These are phyloP conservation scores for Neurospora sp. DNA, from an alignment of 495 filamentous ascomycete species.

Conservation along the genomic window DNA sequence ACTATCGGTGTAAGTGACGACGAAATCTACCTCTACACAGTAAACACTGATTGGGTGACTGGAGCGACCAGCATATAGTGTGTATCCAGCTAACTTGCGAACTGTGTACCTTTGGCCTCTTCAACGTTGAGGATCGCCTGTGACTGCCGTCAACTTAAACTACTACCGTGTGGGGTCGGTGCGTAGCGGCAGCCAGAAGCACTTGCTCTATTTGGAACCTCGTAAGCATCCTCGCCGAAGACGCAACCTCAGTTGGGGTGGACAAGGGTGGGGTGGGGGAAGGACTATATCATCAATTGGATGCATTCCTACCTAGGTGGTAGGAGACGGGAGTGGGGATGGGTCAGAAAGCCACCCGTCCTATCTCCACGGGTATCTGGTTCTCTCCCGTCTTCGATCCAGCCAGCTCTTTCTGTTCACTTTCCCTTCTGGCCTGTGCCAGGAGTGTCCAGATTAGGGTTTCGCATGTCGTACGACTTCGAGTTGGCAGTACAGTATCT, in stretches of 20 bases:
- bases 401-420: not conserved
- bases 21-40: too few species aligned
- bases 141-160: conserved; percentile 16
- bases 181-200: not conserved
- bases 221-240: conserved; percentile 11
- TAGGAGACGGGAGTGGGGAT: too few species aligned
- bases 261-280: not conserved
- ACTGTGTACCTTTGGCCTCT: not conserved
- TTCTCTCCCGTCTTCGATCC: not conserved
- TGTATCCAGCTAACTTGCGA: not conserved
- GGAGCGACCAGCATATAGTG: not conserved
- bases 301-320: not conserved
- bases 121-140: not conserved
- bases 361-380: too few species aligned
- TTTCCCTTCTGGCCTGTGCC: not conserved
- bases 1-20: not conserved
- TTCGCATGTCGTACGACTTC: not conserved
- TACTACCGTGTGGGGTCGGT: conserved; percentile 1
- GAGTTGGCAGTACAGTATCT: not conserved
- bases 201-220: conserved; percentile 8
- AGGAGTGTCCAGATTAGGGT: not conserved
- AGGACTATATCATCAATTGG: not conserved
- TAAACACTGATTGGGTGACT: not conserved
- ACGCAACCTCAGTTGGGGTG: not conserved
- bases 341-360: too few species aligned